phyloP scores from a whole-genome alignment of 2,329 filamentous ascomycete genomes.

The Fusarium protoensiforme region DNA sequence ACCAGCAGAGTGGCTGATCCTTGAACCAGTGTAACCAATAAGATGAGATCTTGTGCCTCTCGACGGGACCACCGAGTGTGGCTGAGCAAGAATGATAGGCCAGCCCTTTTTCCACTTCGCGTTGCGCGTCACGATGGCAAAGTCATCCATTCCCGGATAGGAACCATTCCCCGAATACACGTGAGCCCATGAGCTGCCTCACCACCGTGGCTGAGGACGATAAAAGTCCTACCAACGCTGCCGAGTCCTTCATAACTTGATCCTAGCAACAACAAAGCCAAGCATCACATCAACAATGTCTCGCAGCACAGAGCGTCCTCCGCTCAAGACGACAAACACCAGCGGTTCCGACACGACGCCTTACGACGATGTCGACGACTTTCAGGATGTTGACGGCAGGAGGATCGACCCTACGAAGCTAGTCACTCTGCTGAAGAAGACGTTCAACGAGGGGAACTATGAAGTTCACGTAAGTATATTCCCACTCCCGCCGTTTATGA shows the following conservation, averaged over 20 bases:
- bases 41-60: not conserved
- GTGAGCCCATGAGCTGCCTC: not conserved
- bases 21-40: not conserved
- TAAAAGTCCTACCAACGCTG: not conserved
- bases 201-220: not conserved
- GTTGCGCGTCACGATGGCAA: not conserved
- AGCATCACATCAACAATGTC: not conserved
- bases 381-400: constrained; percentile 1
- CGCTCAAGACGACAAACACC: not conserved
- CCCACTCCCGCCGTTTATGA: not conserved
- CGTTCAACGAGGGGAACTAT: constrained; percentile 5
- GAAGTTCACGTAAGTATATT: not conserved
- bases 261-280: not conserved
- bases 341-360: not conserved
- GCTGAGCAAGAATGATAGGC: not conserved
- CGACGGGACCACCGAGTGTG: not conserved
- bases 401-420: constrained; percentile 2
- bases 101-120: not conserved
- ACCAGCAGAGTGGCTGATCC: not conserved
- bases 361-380: not conserved
- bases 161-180: not conserved
- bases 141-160: not conserved
- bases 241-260: not conserved
- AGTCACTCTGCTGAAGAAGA: not conserved
- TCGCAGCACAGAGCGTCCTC: not conserved